Evolutionary conservation across 805 yeast genomes (phyloP).

Genomic region (Nematodospora valgi): DNA sequence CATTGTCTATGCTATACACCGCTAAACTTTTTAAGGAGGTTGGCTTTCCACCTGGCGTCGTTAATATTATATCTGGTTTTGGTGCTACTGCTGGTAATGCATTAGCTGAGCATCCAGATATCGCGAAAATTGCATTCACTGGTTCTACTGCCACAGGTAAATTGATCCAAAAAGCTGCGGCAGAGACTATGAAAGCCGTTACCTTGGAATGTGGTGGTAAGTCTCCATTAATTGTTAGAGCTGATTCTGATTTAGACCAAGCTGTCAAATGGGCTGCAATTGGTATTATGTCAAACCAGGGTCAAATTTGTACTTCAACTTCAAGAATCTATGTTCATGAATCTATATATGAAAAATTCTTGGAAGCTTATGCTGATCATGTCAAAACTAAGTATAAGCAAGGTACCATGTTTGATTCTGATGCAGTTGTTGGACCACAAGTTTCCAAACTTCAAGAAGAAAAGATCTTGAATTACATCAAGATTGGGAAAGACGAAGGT

Average conservation of each 20-base stretch:
- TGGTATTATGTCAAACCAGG: conserved; percentile 63
- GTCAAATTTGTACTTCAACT: conserved; percentile 68
- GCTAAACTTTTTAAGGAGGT: conserved; percentile 58
- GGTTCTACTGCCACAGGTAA: conserved; percentile 69
- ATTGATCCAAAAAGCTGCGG: conserved; percentile 59
- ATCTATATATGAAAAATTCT: conserved; percentile 50
- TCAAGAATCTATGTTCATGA: conserved; percentile 61
- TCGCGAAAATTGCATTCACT: conserved; percentile 61
- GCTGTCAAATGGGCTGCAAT: conserved; percentile 67
- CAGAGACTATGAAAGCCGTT: conserved; percentile 57
- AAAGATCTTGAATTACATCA: conserved; percentile 43
- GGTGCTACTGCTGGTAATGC: conserved; percentile 71
- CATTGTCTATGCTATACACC: conserved; percentile 61
- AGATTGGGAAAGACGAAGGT: conserved; percentile 43
- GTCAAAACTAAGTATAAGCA: conserved; percentile 49
- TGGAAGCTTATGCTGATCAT: conserved; percentile 41
- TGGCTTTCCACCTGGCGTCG: conserved; percentile 75
- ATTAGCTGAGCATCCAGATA: conserved; percentile 55
- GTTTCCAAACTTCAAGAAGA: conserved; percentile 57
- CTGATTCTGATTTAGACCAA: conserved; percentile 61
- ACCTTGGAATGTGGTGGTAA: conserved; percentile 75
- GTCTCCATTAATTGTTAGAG: conserved; percentile 60
- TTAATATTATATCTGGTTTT: conserved; percentile 66
- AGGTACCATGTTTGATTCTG: conserved; percentile 50
- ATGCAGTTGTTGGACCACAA: conserved; percentile 58